A percentile compares a stretch with the other conserved stretches of the same genome.
These are phyloP conservation scores for Fusarium tricinctum DNA, from an alignment of 2,329 filamentous ascomycete genomes.

Conservation along the genomic window DNA sequence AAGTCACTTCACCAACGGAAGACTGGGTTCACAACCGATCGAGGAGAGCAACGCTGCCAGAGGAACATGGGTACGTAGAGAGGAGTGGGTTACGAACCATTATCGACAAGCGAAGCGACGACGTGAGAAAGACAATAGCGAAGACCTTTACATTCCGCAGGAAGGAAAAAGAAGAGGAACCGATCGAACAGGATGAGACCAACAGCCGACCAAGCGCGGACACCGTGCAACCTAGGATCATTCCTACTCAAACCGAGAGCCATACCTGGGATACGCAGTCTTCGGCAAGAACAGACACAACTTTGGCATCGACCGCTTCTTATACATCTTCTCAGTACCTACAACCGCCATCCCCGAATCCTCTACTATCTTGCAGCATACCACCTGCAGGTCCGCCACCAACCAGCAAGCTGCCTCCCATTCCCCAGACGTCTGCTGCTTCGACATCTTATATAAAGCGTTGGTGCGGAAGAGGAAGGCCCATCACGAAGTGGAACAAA, in stretches of 20 bases:
- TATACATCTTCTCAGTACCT: slow-evolving; percentile 37
- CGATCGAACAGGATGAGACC: slow-evolving; percentile 29
- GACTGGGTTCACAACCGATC: slow-evolving; percentile 62
- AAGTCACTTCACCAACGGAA: slow-evolving; percentile 43
- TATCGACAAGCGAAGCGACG: slow-evolving; percentile 70
- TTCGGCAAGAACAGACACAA: slow-evolving; percentile 25
- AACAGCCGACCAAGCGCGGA: slow-evolving; percentile 43
- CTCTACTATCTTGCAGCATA: slow-evolving; percentile 36
- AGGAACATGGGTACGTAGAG: slow-evolving; percentile 68
- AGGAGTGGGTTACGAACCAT: slow-evolving; percentile 66
- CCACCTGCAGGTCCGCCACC: slow-evolving; percentile 57
- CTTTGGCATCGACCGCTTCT: slow-evolving; percentile 22
- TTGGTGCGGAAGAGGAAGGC: slow-evolving; percentile 66
- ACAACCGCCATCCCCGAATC: slow-evolving; percentile 40
- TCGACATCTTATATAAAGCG: slow-evolving; percentile 61
- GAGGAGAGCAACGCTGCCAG: slow-evolving; percentile 59
- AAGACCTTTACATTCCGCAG: slow-evolving; percentile 67
- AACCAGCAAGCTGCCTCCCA: slow-evolving; percentile 58
- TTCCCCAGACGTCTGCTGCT: slow-evolving; percentile 51
- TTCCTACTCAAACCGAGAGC: slow-evolving; percentile 27
- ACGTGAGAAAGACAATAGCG: slow-evolving; percentile 65
- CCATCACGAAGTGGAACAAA: slow-evolving; percentile 68
- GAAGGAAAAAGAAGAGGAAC: slow-evolving; percentile 60
- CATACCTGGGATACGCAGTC: slow-evolving; percentile 29
- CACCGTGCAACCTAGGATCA: slow-evolving; percentile 38